Percentiles rank a stretch among this genome's conserved stretches.
Conservation (phyloP, 257 asterid species). For the Echium plantagineum region DNA sequence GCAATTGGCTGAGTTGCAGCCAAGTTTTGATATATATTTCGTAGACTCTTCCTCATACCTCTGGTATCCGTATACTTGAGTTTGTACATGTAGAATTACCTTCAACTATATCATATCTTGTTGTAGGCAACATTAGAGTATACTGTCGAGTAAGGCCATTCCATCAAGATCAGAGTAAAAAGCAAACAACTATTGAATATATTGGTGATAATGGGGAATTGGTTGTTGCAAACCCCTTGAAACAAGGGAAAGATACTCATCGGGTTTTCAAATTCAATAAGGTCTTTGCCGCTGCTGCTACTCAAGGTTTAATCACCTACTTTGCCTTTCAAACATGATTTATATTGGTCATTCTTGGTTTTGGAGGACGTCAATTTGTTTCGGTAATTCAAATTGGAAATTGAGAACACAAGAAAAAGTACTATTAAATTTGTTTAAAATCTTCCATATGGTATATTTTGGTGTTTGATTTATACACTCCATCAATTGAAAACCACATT, state of each 20-base stretch:
- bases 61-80: conserved; percentile 1
- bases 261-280: conserved; percentile 91
- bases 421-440: too few relatives aligned
- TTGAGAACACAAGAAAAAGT: too few relatives aligned
- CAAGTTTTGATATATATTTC: too few relatives aligned
- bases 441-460: too few relatives aligned
- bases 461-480: too few relatives aligned
- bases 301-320: conserved; percentile 54
- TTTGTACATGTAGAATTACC: conserved; percentile 4
- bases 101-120: conserved; percentile 7
- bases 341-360: too few relatives aligned
- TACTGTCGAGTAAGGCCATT: conserved; percentile 91
- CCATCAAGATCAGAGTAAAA: conserved; percentile 59
- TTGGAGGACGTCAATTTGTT: too few relatives aligned
- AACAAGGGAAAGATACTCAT: conserved; percentile 77
- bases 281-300: conserved; percentile 62
- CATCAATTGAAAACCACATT: too few relatives aligned
- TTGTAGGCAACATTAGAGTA: conserved; percentile 79
- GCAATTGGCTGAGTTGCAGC: too few relatives aligned
- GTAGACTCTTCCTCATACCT: neutral
- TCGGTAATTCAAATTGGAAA: too few relatives aligned
- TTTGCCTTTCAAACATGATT: too few relatives aligned
- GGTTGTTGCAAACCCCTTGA: conserved; percentile 69
- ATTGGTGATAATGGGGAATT: conserved; percentile 87
- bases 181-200: conserved; percentile 67